phyloP scores from a whole-genome alignment of 805 yeast species.

The Schwanniomyces vanrijiae region DNA sequence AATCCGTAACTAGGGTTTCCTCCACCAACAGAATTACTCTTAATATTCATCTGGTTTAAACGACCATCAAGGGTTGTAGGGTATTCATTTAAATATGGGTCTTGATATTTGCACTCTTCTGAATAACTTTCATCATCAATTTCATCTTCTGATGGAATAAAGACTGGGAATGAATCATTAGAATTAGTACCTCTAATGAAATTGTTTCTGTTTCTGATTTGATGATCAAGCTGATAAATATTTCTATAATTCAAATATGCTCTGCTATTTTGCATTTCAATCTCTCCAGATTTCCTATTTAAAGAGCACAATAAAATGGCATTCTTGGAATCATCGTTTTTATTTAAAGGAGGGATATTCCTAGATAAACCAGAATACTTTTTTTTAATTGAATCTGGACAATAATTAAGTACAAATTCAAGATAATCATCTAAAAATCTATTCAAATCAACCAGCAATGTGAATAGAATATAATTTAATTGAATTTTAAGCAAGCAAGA shows the following conservation, averaged over 20 bases:
- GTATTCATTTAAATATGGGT: slow-evolving; percentile 7
- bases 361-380: slow-evolving; percentile 7
- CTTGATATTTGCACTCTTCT: slow-evolving; percentile 2
- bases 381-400: slow-evolving; percentile 2
- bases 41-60: slow-evolving; percentile 2
- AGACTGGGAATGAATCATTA: neutral
- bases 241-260: slow-evolving; percentile 22
- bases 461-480: slow-evolving; percentile 37
- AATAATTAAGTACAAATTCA: slow-evolving; percentile 2
- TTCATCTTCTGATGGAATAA: slow-evolving; percentile 6
- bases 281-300: slow-evolving; percentile 34
- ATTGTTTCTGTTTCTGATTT: neutral
- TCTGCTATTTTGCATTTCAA: slow-evolving; percentile 35
- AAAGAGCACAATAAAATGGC: slow-evolving; percentile 32
- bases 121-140: slow-evolving; percentile 5
- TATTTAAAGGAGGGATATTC: neutral
- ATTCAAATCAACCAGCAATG: slow-evolving; percentile 27
- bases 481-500: slow-evolving; percentile 36
- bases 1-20: slow-evolving; percentile 9
- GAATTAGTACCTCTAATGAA: neutral
- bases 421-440: slow-evolving; percentile 21
- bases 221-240: slow-evolving; percentile 7
- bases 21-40: slow-evolving; percentile 6
- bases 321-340: slow-evolving; percentile 4
- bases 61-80: slow-evolving; percentile 6